Evolutionary conservation across 805 yeast species (phyloP), one percentile per base, ranked within the genome.

Genomic region (Sugiyamaella mastotermitis): DNA sequence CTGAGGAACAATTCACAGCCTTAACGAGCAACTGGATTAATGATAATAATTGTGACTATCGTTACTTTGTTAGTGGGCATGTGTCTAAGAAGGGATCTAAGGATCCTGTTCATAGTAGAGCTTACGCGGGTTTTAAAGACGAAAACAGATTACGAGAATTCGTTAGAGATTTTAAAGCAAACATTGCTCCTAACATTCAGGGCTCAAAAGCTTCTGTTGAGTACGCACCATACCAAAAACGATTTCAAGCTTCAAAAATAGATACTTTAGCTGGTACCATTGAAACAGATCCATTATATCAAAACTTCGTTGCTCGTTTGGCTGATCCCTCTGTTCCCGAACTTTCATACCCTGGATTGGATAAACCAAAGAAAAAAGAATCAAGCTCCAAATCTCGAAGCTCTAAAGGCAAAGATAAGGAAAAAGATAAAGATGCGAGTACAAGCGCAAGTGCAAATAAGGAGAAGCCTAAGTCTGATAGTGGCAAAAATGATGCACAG

Each of bases 81-180:
- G 58, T 42, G 52, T 59, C 15, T 33, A 22, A 36, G 13, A 64
- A 23, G 48, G 50, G 30, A 55, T 55, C 31, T 52, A 51, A 43
- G 60, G 58, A 17, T n/a, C 68, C 74, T 2, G 54, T 52, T 2
- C 63, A 52, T 41, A 63, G 74, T 5, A 56, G 76, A 30, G 69
- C 69, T 3, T 72, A 72, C 47, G 46, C 66, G 13, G 52, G 55
- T 13, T 68, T 72, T 40, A 56, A 58, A 26, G 48, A 50, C 5
- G 46, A 51, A 29, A 56, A 51, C 2, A 43, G 47, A 9, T 36
- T 68, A 18, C 51, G 53, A 17, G 48, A 50, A n/a, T 66, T 69
- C 45, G 50, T 53, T 11, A 34, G 39, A 18, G 53, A 45, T 8
- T 50, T 69, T 6, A 42, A 49, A 15, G 57, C 43, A 47, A 39